These are phyloP conservation scores for Claviceps humidiphila DNA, from an alignment of 2,329 filamentous ascomycete species.

Conservation along the genomic window DNA sequence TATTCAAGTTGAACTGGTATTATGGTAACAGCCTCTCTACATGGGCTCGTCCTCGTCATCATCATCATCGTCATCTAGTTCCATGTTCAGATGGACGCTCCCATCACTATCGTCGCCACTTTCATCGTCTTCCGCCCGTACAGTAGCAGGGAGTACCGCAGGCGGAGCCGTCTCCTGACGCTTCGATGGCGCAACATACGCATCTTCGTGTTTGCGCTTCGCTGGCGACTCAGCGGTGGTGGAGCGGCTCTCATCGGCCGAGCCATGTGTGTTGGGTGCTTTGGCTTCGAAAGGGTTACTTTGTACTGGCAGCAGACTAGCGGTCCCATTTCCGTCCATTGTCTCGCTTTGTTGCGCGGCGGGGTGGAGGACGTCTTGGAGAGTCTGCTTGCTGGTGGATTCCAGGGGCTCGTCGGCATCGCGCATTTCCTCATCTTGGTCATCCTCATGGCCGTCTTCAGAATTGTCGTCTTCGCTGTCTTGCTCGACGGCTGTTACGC, in stretches of 20 bases:
- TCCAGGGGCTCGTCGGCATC: background rate
- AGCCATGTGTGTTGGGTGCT: background rate
- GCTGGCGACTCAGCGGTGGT: conserved; percentile 16
- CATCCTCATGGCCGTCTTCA: conserved; percentile 7
- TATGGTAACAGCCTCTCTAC: too few species aligned
- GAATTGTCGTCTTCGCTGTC: conserved; percentile 21
- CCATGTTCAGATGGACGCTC: conserved; percentile 47
- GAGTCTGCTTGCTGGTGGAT: background rate
- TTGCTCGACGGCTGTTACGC: conserved; percentile 24
- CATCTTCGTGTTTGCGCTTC: conserved; percentile 27
- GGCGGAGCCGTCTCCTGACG: conserved; percentile 25
- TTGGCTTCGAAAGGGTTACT: conserved; percentile 24
- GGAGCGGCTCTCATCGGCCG: background rate
- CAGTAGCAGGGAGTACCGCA: conserved; percentile 10
- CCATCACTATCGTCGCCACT: conserved; percentile 31
- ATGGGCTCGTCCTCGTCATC: conserved; percentile 25
- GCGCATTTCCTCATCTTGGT: conserved; percentile 9
- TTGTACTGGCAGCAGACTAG: conserved; percentile 17
- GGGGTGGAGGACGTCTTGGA: conserved; percentile 9
- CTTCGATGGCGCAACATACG: conserved; percentile 23
- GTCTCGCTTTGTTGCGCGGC: conserved; percentile 8
- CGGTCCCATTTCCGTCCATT: conserved; percentile 11
- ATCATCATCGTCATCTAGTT: conserved; percentile 38
- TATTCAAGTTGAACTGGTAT: too few species aligned
- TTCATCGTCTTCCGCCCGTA: conserved; percentile 24